Conservation (phyloP, 192 early-diverging fungal species). For the Mortierella claussenii region DNA sequence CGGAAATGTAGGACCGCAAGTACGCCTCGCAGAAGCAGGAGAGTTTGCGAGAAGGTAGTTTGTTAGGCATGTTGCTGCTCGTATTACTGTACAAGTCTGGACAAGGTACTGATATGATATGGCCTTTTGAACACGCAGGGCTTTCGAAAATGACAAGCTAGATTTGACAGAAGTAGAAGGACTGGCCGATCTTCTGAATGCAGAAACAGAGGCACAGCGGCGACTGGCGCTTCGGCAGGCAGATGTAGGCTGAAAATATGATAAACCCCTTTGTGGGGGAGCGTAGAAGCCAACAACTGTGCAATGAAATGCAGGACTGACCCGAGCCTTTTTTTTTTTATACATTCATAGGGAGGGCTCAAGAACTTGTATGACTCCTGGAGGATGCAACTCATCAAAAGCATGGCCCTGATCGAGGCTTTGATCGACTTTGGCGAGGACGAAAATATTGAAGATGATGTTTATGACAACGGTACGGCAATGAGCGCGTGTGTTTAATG, state of each 20-base stretch:
- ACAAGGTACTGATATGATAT: too few relatives aligned
- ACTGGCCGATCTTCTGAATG: constrained; percentile 78
- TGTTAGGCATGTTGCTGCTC: too few relatives aligned
- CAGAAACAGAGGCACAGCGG: constrained; percentile 82
- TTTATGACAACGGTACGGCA: constrained; percentile 60
- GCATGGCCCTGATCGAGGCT: constrained; percentile 74
- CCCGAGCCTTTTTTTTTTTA: constrained; percentile 1
- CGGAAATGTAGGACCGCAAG: constrained; percentile 34
- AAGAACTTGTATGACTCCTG: constrained; percentile 70
- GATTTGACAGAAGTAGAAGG: constrained; percentile 81
- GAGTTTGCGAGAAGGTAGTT: constrained; percentile 77
- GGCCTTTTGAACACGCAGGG: constrained; percentile 55
- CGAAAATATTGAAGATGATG: constrained; percentile 80
- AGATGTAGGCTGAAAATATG: constrained; percentile 52
- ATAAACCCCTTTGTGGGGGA: background rate
- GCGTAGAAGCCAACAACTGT: too few relatives aligned
- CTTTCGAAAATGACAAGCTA: constrained; percentile 78
- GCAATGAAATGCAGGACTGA: too few relatives aligned
- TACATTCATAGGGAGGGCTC: constrained; percentile 63
- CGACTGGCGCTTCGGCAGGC: constrained; percentile 74
- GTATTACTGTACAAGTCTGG: too few relatives aligned
- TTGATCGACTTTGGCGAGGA: constrained; percentile 85
- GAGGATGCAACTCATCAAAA: constrained; percentile 65
- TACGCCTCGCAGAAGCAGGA: constrained; percentile 78
- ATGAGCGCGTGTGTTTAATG: background rate